These are phyloP conservation scores for Neurospora sp. DNA, from an alignment of 495 filamentous ascomycete species.

Conservation along the genomic window DNA sequence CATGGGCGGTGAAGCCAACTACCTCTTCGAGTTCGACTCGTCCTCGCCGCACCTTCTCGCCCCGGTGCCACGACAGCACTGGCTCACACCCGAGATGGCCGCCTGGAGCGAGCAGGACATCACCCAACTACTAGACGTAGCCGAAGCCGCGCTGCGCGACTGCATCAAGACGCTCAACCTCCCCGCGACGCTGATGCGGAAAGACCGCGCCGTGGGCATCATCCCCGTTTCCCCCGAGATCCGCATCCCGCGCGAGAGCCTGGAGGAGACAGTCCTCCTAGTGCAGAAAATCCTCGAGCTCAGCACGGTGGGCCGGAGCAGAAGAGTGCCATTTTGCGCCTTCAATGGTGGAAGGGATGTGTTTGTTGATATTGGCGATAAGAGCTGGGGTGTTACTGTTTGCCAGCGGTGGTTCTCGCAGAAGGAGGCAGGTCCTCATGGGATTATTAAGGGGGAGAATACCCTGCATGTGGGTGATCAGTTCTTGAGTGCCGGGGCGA, in stretches of 20 bases:
- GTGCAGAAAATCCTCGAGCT: slow-evolving; percentile 86
- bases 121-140: slow-evolving; percentile 67
- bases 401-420: slow-evolving; percentile 87
- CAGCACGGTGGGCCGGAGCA: slow-evolving; percentile 39
- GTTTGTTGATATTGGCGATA: slow-evolving; percentile 98
- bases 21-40: slow-evolving; percentile 65
- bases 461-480: slow-evolving; percentile 90
- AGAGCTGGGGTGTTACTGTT: slow-evolving; percentile 83
- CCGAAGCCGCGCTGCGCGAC: slow-evolving; percentile 70
- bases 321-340: slow-evolving; percentile 81
- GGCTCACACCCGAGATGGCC: slow-evolving; percentile 81
- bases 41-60: slow-evolving; percentile 43
- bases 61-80: slow-evolving; percentile 57
- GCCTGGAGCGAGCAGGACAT: slow-evolving; percentile 77
- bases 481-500: slow-evolving; percentile 88
- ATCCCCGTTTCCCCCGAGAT: slow-evolving; percentile 47
- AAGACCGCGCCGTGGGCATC: slow-evolving; percentile 90
- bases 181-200: slow-evolving; percentile 68
- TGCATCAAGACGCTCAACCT: slow-evolving; percentile 68
- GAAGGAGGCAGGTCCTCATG: slow-evolving; percentile 25
- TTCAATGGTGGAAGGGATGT: slow-evolving; percentile 97
- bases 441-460: slow-evolving; percentile 35
- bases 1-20: slow-evolving; percentile 81
- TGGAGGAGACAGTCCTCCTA: slow-evolving; percentile 92
- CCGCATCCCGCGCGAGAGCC: slow-evolving; percentile 72